Evolutionary conservation across 2,329 filamentous ascomycete genomes (phyloP), one percentile per base, ranked within the genome.

Genomic region (Paraphaeosphaeria sporulosa): DNA sequence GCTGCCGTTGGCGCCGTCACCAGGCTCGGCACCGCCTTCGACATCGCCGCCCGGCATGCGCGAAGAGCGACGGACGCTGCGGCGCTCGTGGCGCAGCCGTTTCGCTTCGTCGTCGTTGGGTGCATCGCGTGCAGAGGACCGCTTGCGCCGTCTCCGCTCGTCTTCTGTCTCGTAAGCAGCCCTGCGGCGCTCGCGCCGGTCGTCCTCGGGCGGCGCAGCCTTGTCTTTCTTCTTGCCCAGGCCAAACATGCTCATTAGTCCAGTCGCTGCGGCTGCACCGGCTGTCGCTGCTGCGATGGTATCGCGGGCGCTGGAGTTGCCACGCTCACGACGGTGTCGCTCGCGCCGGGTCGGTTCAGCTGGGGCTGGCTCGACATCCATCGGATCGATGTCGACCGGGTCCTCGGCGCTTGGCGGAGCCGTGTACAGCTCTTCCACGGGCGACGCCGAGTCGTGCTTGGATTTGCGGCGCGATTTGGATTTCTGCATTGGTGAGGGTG

Each of bases 291-390:
- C 66, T 49, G 68, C 71, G 60, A 74, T 63, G 19, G 71, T 70
- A 71, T 88, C 90, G 73, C 86, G 89, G 3, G 87, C 82, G 56
- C 80, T 85, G 4, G 89, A 89, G 65, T 84, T 86, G 40, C 87
- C 85, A 87, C 49, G 88, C 69, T 38, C 84, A 77, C 55, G 84
- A 80, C 64, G 72, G 50, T 67, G 63, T 56, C 64, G 71, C 58
- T 73, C 70, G 57, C 85, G 83, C 62, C 78, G 79, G 52, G 81
- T 80, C 53, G 80, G 77, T 65, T 85, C 82, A 52, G 84, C 81
- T 64, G 85, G 85, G 21, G 81, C 79, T 51, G 73, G 74, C 36
- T 79, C 76, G 65, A 70, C 57, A n/a, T 74, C 74, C 65, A 73
- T 72, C 40, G 73, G 66, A 23, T 79, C 78, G 46, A 75, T 72